Conservation (phyloP, 495 filamentous ascomycete genomes). For the Penicillium daleae region DNA sequence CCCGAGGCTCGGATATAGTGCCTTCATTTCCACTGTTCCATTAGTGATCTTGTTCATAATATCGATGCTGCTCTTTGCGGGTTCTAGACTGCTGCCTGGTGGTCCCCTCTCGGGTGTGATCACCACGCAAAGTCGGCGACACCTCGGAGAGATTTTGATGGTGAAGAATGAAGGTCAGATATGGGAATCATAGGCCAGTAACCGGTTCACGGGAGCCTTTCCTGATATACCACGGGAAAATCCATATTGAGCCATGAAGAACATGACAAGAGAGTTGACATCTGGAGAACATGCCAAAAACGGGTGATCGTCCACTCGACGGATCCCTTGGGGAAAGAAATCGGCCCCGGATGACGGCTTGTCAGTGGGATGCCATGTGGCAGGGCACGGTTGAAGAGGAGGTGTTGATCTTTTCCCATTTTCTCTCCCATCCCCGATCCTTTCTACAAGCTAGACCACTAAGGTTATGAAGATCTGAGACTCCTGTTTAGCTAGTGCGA, state of each 20-base stretch:
- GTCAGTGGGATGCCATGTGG: constrained; percentile 16
- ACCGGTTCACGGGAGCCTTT: background rate
- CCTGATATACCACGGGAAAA: constrained; percentile 10
- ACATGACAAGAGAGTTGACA: constrained; percentile 9
- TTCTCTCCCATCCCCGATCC: background rate
- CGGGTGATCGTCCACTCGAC: constrained; percentile 12
- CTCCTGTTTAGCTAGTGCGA: constrained; percentile 4
- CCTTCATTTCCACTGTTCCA: constrained; percentile 12
- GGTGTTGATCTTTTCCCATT: constrained; percentile 11
- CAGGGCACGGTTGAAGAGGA: background rate
- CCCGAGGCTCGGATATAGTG: constrained; percentile 10
- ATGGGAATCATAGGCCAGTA: background rate
- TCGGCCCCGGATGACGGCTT: constrained; percentile 15
- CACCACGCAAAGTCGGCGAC: background rate
- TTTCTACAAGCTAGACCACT: constrained; percentile 6
- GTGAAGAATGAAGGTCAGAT: constrained; percentile 3
- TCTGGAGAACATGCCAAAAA: constrained; percentile 16
- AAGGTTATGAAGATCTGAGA: constrained; percentile 10
- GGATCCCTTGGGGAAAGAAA: constrained; percentile 12
- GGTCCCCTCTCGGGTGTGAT: background rate
- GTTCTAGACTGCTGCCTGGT: background rate
- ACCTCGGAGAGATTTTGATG: background rate
- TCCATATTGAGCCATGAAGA: constrained; percentile 12
- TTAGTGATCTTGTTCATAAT: constrained; percentile 12
- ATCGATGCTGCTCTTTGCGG: background rate